These are phyloP conservation scores for Staphylotrichum tortipilum DNA, from an alignment of 495 filamentous ascomycete genomes.

Conservation along the genomic window DNA sequence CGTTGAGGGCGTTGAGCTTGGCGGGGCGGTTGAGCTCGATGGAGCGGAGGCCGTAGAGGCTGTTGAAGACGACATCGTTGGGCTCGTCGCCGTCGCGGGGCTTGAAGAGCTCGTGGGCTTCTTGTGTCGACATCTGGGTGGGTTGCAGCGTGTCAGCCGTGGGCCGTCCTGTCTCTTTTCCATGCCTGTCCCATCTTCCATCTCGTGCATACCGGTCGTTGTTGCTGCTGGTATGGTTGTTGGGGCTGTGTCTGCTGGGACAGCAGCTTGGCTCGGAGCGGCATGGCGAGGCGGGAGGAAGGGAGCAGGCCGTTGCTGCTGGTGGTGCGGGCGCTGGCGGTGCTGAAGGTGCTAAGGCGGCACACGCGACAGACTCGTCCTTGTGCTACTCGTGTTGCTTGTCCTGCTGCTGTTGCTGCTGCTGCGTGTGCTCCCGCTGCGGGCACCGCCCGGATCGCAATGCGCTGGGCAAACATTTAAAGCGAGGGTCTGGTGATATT, in stretches of 20 bases:
- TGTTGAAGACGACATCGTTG: slow-evolving; percentile 87
- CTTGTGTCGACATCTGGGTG: slow-evolving; percentile 49
- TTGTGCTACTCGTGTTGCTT: too few species aligned
- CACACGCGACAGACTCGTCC: slow-evolving; percentile 33
- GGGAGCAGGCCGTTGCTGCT: neutral
- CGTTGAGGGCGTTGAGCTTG: slow-evolving; percentile 84
- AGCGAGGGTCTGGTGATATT: neutral
- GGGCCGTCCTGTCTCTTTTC: neutral
- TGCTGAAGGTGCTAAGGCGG: too few species aligned
- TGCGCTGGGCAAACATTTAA: slow-evolving; percentile 37
- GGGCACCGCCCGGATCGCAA: slow-evolving; percentile 32
- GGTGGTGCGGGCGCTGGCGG: neutral
- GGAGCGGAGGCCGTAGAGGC: slow-evolving; percentile 77
- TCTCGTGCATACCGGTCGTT: slow-evolving; percentile 35
- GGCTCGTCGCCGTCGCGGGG: slow-evolving; percentile 59
- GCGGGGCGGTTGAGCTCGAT: slow-evolving; percentile 89
- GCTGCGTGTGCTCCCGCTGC: slow-evolving; percentile 25
- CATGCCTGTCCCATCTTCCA: neutral
- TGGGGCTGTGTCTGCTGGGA: slow-evolving; percentile 47
- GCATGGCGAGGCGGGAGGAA: slow-evolving; percentile 52
- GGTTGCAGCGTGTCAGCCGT: neutral
- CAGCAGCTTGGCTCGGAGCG: slow-evolving; percentile 74
- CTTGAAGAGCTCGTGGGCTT: slow-evolving; percentile 19
- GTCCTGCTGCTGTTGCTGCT: too few species aligned
- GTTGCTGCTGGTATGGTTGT: slow-evolving; percentile 31